These are phyloP conservation scores for Pichia cephalocereana DNA, from an alignment of 805 yeast species.

Conservation along the genomic window DNA sequence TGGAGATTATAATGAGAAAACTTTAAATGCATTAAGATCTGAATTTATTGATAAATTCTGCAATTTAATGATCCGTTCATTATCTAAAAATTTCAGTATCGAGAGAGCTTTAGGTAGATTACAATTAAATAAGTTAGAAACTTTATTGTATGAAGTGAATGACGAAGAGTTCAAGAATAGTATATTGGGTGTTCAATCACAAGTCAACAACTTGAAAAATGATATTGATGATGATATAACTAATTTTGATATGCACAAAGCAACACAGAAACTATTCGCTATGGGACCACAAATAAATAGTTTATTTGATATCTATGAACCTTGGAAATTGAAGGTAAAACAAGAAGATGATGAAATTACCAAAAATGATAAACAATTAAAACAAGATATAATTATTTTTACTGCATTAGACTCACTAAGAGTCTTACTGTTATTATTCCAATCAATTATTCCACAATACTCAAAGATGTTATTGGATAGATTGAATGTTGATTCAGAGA, in stretches of 20 bases:
- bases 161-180: slow-evolving; percentile 11
- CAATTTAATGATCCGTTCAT: slow-evolving; percentile 64
- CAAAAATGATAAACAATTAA: slow-evolving; percentile 6
- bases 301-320: slow-evolving; percentile 59
- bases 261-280: slow-evolving; percentile 51
- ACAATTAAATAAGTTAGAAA: slow-evolving; percentile 19
- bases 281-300: slow-evolving; percentile 52
- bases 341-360: slow-evolving; percentile 11
- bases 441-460: slow-evolving; percentile 66
- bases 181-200: slow-evolving; percentile 21
- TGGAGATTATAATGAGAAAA: slow-evolving; percentile 63
- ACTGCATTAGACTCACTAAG: slow-evolving; percentile 65
- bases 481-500: slow-evolving; percentile 39
- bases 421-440: slow-evolving; percentile 53
- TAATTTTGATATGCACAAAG: slow-evolving; percentile 44
- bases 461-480: slow-evolving; percentile 50
- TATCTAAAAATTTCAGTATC: slow-evolving; percentile 61
- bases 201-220: slow-evolving; percentile 28
- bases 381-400: slow-evolving; percentile 49
- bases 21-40: slow-evolving; percentile 44
- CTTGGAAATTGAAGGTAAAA: slow-evolving; percentile 52
- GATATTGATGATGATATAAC: slow-evolving; percentile 36
- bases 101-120: slow-evolving; percentile 31
- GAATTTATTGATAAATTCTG: slow-evolving; percentile 76
- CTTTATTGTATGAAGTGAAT: slow-evolving; percentile 11